A percentile compares a stretch with the other conserved stretches of the same genome.
These are phyloP conservation scores for Pelargonium nanum DNA, from an alignment of 345 rosid genomes.

Conservation along the genomic window DNA sequence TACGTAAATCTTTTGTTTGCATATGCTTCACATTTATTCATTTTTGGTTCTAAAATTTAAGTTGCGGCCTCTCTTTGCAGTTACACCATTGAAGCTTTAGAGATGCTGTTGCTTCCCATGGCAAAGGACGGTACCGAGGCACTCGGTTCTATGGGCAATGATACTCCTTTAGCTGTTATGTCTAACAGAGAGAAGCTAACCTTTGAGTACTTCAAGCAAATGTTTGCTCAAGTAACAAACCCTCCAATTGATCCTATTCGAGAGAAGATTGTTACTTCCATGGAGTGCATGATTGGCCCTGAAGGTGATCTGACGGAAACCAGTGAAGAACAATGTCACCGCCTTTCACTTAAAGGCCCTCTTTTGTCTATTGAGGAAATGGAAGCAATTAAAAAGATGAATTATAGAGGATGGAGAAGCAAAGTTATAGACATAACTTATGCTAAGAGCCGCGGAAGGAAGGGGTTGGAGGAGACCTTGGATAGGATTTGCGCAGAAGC, in stretches of 20 bases:
- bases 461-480: slow-evolving; percentile 84
- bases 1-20: slow-evolving; percentile 20
- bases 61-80: slow-evolving; percentile 29
- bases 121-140: slow-evolving; percentile 94
- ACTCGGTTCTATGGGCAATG: slow-evolving; percentile 99
- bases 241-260: slow-evolving; percentile 99
- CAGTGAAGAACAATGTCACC: slow-evolving; percentile 92
- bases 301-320: slow-evolving; percentile 99
- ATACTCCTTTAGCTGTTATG: slow-evolving; percentile 96
- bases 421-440: slow-evolving; percentile 91
- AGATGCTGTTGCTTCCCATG: slow-evolving; percentile 98
- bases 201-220: slow-evolving; percentile 97
- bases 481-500: slow-evolving; percentile 89
- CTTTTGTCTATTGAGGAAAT: slow-evolving; percentile 69
- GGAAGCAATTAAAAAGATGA: slow-evolving; percentile 85
- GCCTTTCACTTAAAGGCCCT: slow-evolving; percentile 83
- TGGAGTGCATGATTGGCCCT: slow-evolving; percentile 99
- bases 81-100: slow-evolving; percentile 93
- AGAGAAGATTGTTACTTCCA: slow-evolving; percentile 96
- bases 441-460: slow-evolving; percentile 61
- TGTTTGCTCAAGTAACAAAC: slow-evolving; percentile 99
- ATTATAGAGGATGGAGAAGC: slow-evolving; percentile 79
- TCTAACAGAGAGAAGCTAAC: slow-evolving; percentile 80
- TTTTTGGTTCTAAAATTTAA: neutral
- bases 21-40: neutral